These are phyloP conservation scores for Gastrolobium villosum DNA, from an alignment of 306 rosid species.

Conservation along the genomic window DNA sequence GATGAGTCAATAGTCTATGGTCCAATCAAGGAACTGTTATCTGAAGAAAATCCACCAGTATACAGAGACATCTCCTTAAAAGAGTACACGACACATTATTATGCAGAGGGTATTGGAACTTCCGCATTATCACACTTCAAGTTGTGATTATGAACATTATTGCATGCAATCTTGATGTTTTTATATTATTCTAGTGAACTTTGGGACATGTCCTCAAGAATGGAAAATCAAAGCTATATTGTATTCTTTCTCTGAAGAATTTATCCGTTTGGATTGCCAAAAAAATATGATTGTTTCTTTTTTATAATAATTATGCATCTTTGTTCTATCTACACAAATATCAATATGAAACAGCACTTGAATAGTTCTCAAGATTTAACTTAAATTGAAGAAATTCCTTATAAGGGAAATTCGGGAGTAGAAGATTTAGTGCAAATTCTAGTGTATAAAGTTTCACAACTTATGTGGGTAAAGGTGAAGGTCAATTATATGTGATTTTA, in stretches of 20 bases:
- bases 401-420: no score
- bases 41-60: slow-evolving; percentile 56
- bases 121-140: slow-evolving; percentile 51
- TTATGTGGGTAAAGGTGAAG: no score
- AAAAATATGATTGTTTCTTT: background rate
- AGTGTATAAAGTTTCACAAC: no score
- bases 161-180: slow-evolving; percentile 5
- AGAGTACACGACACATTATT: slow-evolving; percentile 39
- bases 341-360: background rate
- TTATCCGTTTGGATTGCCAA: background rate
- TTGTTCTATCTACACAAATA: background rate
- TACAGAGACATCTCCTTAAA: slow-evolving; percentile 45
- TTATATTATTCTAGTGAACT: background rate
- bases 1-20: slow-evolving; percentile 44
- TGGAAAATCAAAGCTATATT: slow-evolving; percentile 3
- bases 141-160: slow-evolving; percentile 41
- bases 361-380: background rate
- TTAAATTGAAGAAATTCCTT: background rate
- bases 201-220: background rate
- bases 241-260: background rate
- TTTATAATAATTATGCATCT: background rate
- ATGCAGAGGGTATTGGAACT: slow-evolving; percentile 49
- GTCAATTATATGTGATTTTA: no score
- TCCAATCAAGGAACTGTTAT: slow-evolving; percentile 63
- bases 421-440: no score